phyloP scores from a whole-genome alignment of 441 rosid species.

The Euphorbia schlechtendalii region DNA sequence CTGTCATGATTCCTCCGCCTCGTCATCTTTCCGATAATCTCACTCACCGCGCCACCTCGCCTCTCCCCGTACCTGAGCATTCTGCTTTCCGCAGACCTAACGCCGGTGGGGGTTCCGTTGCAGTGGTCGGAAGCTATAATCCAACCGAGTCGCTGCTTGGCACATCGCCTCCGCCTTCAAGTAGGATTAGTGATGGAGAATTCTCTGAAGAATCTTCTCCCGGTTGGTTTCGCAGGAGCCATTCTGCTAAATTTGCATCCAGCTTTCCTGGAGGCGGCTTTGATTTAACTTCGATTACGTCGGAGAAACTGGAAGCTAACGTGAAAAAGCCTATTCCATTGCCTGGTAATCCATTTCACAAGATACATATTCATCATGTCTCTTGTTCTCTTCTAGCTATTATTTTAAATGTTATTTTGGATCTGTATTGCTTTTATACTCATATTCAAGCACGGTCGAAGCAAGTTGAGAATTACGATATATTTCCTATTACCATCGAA shows the following conservation, averaged over 20 bases:
- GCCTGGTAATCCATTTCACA: constrained; percentile 20
- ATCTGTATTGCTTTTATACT: background rate
- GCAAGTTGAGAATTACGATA: background rate
- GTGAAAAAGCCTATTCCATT: constrained; percentile 19
- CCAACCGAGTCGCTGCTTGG: constrained; percentile 56
- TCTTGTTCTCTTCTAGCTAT: background rate
- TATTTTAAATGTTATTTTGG: background rate
- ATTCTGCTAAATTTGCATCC: constrained; percentile 57
- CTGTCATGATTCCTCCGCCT: constrained; percentile 78
- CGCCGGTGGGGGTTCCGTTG: constrained; percentile 20
- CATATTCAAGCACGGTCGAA: background rate
- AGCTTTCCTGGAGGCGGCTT: constrained; percentile 73
- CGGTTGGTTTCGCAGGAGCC: constrained; percentile 50
- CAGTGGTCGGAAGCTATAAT: constrained; percentile 72
- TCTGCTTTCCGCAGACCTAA: constrained; percentile 28
- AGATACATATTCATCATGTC: background rate
- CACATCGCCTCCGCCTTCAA: constrained; percentile 35
- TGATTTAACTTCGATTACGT: constrained; percentile 47
- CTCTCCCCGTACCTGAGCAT: constrained; percentile 61
- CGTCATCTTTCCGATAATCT: constrained; percentile 69
- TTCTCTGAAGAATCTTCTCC: constrained; percentile 55
- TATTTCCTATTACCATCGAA: background rate
- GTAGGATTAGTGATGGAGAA: constrained; percentile 46
- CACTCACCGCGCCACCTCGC: constrained; percentile 44
- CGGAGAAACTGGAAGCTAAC: constrained; percentile 9